phyloP scores from a whole-genome alignment of 176 grass and related monocot species.

The Oryza glumipatula region DNA sequence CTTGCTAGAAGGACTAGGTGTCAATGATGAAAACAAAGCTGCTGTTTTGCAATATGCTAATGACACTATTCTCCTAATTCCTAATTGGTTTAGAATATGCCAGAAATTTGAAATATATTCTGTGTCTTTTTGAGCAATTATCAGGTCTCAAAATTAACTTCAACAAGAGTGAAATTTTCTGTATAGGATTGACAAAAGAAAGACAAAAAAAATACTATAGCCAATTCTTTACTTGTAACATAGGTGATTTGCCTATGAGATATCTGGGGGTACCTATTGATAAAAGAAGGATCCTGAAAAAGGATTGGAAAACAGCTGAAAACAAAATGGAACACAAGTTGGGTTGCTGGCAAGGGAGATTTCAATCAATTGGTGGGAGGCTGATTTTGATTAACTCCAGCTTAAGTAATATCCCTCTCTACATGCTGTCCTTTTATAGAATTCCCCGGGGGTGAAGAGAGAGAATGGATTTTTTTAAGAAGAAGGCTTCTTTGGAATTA shows the following conservation, averaged over 20 bases:
- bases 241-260: background rate
- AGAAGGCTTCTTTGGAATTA: too few relatives aligned
- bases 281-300: background rate
- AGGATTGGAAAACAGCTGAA: background rate
- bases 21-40: background rate
- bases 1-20: background rate
- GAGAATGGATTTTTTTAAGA: too few relatives aligned
- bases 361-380: background rate
- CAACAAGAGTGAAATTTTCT: background rate
- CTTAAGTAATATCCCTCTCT: background rate
- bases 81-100: background rate
- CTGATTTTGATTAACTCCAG: background rate
- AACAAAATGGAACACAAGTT: background rate
- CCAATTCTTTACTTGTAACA: background rate
- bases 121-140: background rate
- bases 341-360: background rate
- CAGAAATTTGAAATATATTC: background rate
- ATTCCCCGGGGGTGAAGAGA: too few relatives aligned
- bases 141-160: background rate
- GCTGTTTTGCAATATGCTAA: background rate
- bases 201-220: background rate
- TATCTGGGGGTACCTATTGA: background rate
- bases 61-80: background rate
- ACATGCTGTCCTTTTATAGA: background rate
- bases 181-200: background rate